Evolutionary conservation across 2,329 filamentous ascomycete genomes (phyloP), one percentile per base, ranked within the genome.

Genomic region (Cladobotryum protrusum): DNA sequence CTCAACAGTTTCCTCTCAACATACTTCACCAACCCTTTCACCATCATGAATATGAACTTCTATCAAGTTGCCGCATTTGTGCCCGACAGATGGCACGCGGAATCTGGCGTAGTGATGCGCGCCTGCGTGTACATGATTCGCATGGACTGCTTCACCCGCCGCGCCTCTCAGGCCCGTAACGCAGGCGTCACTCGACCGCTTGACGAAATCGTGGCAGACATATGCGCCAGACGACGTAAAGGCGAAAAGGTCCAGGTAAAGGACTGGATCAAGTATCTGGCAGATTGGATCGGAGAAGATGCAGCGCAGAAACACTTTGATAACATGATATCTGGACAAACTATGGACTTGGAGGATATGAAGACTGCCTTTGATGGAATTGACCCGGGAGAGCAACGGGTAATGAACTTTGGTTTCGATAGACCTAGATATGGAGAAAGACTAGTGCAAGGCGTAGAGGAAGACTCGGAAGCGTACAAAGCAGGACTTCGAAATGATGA

Each of bases 41-140:
- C 39, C 13, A 11, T 29, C 24, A 29, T 29, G 24, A 29, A 29
- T 2, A 29, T 29, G 24, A 29, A 29, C 24, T 29, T 12, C 15
- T 42, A 34, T 13, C 45, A 36, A 18, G 8, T 48, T n/a, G 15
- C 37, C 37, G 35, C 32, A 14, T 34, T 48, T 13, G 17, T 39
- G 5, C 29, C 18, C 13, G 15, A 17, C 7, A 36, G 41, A n/a
- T 46, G 48, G 33, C 18, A 50, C 4, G 41, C 19, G 11, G 32
- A 29, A 17, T 18, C 42, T 17, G 42, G 36, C 8, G 15, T 33
- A 8, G 33, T 34, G 36, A 39, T 45, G 24, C 41, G 48, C 24
- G 40, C 35, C 43, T 50, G 48, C 24, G 45, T 50, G 35, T 50
- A 50, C 48, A 50, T 51, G 45, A 47, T 43, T 3, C 44, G 39